A percentile compares a stretch with the other conserved stretches of the same genome.
phyloP scores from a whole-genome alignment of 2,329 filamentous ascomycete genomes.

The Albifimbria verrucaria region DNA sequence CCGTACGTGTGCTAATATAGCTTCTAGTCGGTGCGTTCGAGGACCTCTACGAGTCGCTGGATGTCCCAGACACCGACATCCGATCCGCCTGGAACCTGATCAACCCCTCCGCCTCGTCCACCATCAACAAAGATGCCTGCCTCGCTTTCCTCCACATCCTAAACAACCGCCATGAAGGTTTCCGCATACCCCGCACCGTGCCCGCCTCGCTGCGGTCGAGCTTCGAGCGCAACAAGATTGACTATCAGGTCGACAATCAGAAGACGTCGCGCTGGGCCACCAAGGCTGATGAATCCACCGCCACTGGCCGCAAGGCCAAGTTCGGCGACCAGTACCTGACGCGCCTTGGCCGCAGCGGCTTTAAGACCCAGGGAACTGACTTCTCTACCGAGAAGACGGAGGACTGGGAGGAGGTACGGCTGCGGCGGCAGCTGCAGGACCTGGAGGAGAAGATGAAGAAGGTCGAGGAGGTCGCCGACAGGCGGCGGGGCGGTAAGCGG shows the following conservation, averaged over 20 bases:
- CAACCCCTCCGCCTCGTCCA: slow-evolving; percentile 78
- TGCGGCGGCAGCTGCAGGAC: slow-evolving; percentile 89
- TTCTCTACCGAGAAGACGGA: slow-evolving; percentile 82
- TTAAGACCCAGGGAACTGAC: slow-evolving; percentile 83
- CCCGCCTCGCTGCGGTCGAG: slow-evolving; percentile 86
- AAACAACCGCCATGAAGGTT: slow-evolving; percentile 93
- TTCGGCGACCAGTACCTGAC: slow-evolving; percentile 97
- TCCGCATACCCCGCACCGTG: slow-evolving; percentile 85
- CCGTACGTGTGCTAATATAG: slow-evolving; percentile 10
- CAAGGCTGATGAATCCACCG: slow-evolving; percentile 73
- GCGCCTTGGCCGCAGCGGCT: slow-evolving; percentile 78
- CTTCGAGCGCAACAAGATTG: slow-evolving; percentile 94
- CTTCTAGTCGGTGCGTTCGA: slow-evolving; percentile 70
- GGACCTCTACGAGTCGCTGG: slow-evolving; percentile 79
- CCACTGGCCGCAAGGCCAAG: slow-evolving; percentile 88
- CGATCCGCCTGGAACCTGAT: slow-evolving; percentile 95
- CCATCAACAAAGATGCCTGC: slow-evolving; percentile 91
- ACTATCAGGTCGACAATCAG: slow-evolving; percentile 86
- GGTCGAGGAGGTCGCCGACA: slow-evolving; percentile 71
- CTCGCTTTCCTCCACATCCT: slow-evolving; percentile 96
- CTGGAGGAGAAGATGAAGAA: slow-evolving; percentile 83
- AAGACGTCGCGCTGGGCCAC: slow-evolving; percentile 73
- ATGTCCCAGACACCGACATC: slow-evolving; percentile 73
- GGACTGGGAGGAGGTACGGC: slow-evolving; percentile 95
- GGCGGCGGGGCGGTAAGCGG: slow-evolving; percentile 60